phyloP scores from a whole-genome alignment of 768 basidiomycete genomes.

The Hortiboletus flavorubellus region DNA sequence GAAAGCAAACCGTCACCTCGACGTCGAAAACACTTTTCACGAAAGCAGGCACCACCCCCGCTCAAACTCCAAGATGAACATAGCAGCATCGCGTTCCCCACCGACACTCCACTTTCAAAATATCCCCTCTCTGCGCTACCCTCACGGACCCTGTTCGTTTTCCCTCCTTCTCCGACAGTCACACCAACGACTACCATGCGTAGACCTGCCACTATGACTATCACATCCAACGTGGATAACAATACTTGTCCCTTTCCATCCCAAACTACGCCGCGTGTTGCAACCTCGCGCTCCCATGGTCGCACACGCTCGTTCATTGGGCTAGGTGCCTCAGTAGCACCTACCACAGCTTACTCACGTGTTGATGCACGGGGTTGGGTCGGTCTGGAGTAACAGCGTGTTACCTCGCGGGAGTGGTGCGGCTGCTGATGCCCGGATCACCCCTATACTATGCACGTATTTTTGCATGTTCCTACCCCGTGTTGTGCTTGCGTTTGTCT shows the following conservation, averaged over 20 bases:
- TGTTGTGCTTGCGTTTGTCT: conserved; percentile 27
- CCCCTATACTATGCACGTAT: conserved; percentile 16
- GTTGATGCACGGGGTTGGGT: conserved; percentile 84
- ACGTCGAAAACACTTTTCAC: conserved; percentile 48
- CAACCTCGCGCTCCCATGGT: conserved; percentile 63
- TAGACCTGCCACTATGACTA: conserved; percentile 79
- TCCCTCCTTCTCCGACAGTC: conserved; percentile 73
- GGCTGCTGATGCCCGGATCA: conserved; percentile 14
- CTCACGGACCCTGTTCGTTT: conserved; percentile 83
- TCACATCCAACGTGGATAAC: conserved; percentile 57
- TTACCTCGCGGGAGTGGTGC: conserved; percentile 8
- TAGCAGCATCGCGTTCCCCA: conserved; percentile 28
- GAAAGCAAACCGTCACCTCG: conserved; percentile 32
- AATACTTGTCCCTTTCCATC: conserved; percentile 52
- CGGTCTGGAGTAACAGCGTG: conserved; percentile 41
- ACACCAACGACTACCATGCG: conserved; percentile 42
- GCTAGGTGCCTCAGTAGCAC: conserved; percentile 60
- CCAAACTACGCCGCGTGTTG: conserved; percentile 63
- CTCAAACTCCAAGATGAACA: conserved; percentile 43
- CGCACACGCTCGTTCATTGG: conserved; percentile 75
- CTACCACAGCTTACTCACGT: conserved; percentile 78
- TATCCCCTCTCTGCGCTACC: conserved; percentile 43
- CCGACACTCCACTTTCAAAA: conserved; percentile 20
- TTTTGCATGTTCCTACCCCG: conserved; percentile 20
- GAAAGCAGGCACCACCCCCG: conserved; percentile 54